Conservation (phyloP, 768 basidiomycete genomes). For the Tylopilus subfusipes region DNA sequence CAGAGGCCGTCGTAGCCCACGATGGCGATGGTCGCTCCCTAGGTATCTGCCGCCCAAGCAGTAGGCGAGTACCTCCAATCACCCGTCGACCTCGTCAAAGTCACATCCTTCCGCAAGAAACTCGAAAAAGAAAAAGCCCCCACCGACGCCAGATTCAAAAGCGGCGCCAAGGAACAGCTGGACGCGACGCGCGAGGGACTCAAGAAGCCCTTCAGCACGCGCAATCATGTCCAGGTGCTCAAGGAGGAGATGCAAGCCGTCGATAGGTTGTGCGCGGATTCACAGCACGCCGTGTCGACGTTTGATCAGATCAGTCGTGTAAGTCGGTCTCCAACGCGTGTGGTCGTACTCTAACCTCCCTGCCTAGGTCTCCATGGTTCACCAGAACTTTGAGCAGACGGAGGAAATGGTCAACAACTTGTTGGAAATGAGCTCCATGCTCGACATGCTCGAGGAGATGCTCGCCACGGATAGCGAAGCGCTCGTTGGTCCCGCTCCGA, state of each 20-base stretch:
- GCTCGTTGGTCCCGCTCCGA: conserved; percentile 82
- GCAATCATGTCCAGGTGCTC: conserved; percentile 72
- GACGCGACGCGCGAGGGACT: conserved; percentile 87
- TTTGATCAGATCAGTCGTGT: conserved; percentile 97
- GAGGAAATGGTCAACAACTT: conserved; percentile 95
- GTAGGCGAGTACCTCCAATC: conserved; percentile 89
- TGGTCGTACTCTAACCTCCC: not conserved
- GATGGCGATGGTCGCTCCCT: conserved; percentile 45
- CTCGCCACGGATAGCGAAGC: conserved; percentile 71
- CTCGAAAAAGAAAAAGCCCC: conserved; percentile 95
- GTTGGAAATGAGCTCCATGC: conserved; percentile 84
- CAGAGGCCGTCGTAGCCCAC: not conserved
- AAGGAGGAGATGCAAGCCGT: conserved; percentile 84
- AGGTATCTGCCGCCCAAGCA: conserved; percentile 77
- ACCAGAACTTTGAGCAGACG: conserved; percentile 91
- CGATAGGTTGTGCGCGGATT: conserved; percentile 73
- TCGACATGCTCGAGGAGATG: conserved; percentile 75
- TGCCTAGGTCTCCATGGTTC: conserved; percentile 88
- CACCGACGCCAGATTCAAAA: conserved; percentile 85
- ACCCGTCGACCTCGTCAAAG: conserved; percentile 89
- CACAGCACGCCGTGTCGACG: conserved; percentile 71
- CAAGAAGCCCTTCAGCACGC: conserved; percentile 72
- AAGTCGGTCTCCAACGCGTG: conserved; percentile 26
- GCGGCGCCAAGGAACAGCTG: conserved; percentile 89
- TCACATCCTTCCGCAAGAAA: conserved; percentile 86